These are phyloP conservation scores for Berberis vulgaris DNA, from an alignment of 164 flowering plant genomes.

Conservation along the genomic window DNA sequence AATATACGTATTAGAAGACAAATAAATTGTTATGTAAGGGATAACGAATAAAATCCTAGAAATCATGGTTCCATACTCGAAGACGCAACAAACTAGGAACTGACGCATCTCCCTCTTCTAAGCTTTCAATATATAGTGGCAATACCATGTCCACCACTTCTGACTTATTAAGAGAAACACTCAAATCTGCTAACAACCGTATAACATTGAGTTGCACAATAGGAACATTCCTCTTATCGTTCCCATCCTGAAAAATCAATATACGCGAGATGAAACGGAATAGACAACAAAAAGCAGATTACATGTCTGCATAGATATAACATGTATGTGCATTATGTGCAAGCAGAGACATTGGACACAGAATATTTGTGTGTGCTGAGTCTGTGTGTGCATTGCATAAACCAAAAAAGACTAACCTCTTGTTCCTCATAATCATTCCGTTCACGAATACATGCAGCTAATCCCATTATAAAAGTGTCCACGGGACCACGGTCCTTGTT, in stretches of 20 bases:
- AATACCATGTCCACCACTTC: constrained; percentile 94
- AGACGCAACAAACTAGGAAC: constrained; percentile 81
- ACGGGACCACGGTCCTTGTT: constrained; percentile 81
- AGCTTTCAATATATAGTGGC: constrained; percentile 88
- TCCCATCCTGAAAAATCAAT: constrained; percentile 50
- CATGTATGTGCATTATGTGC: too few species aligned
- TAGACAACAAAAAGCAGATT: too few species aligned
- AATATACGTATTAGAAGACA: not conserved
- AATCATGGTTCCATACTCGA: constrained; percentile 46
- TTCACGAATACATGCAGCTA: constrained; percentile 81
- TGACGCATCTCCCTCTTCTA: constrained; percentile 98
- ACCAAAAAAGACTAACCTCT: constrained; percentile 9
- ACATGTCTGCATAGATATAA: too few species aligned
- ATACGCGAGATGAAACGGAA: too few species aligned
- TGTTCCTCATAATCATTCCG: constrained; percentile 85
- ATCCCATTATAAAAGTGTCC: constrained; percentile 85
- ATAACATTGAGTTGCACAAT: constrained; percentile 74
- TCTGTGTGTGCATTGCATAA: too few species aligned
- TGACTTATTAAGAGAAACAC: constrained; percentile 62
- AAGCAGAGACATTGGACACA: too few species aligned
- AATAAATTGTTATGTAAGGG: not conserved
- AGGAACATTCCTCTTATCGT: constrained; percentile 65
- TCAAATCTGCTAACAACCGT: constrained; percentile 76
- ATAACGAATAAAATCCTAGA: not conserved
- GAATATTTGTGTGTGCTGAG: too few species aligned